phyloP scores from a whole-genome alignment of 2,329 filamentous ascomycete genomes.

The Xylariaceae sp. region DNA sequence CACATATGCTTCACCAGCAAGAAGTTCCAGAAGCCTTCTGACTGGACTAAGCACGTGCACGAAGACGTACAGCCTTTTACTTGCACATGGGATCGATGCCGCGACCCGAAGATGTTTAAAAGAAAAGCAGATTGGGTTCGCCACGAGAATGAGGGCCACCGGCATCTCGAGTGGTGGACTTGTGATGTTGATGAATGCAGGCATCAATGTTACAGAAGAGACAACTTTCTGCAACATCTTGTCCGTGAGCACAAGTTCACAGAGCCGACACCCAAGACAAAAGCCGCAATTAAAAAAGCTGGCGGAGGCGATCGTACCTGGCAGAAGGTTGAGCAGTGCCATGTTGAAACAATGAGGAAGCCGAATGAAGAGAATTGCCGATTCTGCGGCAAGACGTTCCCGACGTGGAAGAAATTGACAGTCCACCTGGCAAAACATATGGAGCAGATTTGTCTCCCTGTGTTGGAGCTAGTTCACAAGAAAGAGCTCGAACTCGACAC shows the following conservation, averaged over 20 bases:
- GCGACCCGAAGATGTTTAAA: conserved; percentile 87
- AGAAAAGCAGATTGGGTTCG: conserved; percentile 94
- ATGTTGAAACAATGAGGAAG: conserved; percentile 59
- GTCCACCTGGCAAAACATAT: conserved; percentile 94
- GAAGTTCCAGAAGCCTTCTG: conserved; percentile 84
- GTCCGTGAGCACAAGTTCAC: conserved; percentile 84
- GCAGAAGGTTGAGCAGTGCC: conserved; percentile 74
- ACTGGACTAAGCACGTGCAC: conserved; percentile 96
- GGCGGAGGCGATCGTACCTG: conserved; percentile 62
- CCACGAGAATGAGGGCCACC: conserved; percentile 87
- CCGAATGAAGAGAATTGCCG: conserved; percentile 77
- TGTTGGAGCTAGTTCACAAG: conserved; percentile 58
- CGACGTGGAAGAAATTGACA: conserved; percentile 87
- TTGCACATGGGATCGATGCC: conserved; percentile 81
- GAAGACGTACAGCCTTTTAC: conserved; percentile 92
- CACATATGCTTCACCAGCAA: conserved; percentile 81
- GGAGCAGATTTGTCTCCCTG: conserved; percentile 83
- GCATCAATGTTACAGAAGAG: conserved; percentile 80
- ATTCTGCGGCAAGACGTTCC: conserved; percentile 78
- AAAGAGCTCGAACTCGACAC: conserved; percentile 56
- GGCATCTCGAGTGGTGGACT: conserved; percentile 86
- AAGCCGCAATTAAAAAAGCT: conserved; percentile 60
- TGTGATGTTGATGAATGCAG: conserved; percentile 77
- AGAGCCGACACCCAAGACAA: conserved; percentile 77
- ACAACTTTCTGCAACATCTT: conserved; percentile 91